Percentiles rank a stretch among this genome's conserved stretches.
Conservation (phyloP, 1,284 basidiomycete species). For the Pascua sp. region DNA sequence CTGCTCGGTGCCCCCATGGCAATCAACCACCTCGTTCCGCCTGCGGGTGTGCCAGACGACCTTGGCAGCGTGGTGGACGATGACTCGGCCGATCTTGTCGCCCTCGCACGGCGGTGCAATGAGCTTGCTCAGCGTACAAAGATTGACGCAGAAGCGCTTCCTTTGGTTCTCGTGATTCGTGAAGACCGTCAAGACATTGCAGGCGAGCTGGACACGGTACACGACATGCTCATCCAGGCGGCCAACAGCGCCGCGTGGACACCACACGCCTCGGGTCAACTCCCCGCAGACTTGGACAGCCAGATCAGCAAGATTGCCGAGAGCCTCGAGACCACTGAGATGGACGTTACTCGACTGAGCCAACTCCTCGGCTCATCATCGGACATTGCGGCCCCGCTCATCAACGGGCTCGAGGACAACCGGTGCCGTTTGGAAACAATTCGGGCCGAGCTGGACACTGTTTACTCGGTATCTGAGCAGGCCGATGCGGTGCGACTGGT, state of each 20-base stretch:
- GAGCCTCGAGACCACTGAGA: not conserved
- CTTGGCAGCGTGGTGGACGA: slow-evolving; percentile 12
- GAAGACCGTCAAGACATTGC: slow-evolving; percentile 6
- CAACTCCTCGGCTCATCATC: no score
- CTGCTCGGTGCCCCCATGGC: slow-evolving; percentile 9
- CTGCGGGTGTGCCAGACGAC: slow-evolving; percentile 11
- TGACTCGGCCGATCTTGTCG: slow-evolving; percentile 13
- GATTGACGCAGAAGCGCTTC: slow-evolving; percentile 8
- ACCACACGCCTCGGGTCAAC: not conserved
- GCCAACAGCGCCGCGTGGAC: slow-evolving; percentile 14
- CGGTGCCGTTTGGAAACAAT: not conserved
- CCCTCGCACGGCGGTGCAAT: slow-evolving; percentile 9
- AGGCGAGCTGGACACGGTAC: not conserved
- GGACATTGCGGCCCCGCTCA: not conserved
- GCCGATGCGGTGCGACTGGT: slow-evolving; percentile 9
- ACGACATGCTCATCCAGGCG: not conserved
- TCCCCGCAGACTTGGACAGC: not conserved
- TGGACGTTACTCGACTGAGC: slow-evolving; percentile 5
- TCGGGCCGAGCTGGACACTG: slow-evolving; percentile 5
- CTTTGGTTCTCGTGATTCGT: slow-evolving; percentile 10
- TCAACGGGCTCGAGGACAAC: not conserved
- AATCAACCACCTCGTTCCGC: slow-evolving; percentile 8
- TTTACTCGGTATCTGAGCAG: slow-evolving; percentile 15
- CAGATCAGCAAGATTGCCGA: not conserved
- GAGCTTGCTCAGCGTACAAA: slow-evolving; percentile 1